Conservation (phyloP, 352 stramenopile species). For the Phytophthora vignae region DNA sequence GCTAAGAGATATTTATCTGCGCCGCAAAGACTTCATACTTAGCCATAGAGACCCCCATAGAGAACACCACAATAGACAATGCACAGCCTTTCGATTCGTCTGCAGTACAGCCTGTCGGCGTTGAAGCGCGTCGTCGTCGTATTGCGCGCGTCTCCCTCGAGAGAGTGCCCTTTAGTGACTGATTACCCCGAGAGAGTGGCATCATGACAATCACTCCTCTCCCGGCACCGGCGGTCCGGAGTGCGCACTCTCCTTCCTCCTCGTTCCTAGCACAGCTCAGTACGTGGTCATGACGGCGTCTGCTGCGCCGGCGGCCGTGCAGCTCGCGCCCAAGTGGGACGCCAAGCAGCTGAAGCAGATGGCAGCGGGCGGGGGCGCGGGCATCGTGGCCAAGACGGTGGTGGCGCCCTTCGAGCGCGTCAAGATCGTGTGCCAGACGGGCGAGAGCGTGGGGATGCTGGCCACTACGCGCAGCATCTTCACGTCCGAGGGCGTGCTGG, state of each 20-base stretch:
- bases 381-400: conserved; percentile 84
- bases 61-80: not conserved
- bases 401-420: conserved; percentile 85
- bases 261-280: too few relatives aligned
- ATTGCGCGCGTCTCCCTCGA: not conserved
- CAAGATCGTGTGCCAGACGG: conserved; percentile 88
- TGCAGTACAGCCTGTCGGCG: not conserved
- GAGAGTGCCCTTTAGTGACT: too few relatives aligned
- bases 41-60: too few relatives aligned
- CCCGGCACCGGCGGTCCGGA: too few relatives aligned
- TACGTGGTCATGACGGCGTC: not conserved
- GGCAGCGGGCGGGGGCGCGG: conserved; percentile 71
- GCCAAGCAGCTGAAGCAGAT: conserved; percentile 72
- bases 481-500: conserved; percentile 56
- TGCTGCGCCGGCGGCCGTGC: not conserved
- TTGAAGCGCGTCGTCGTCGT: not conserved
- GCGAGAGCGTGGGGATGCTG: conserved; percentile 81
- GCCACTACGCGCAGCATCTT: conserved; percentile 70
- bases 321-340: conserved; percentile 41
- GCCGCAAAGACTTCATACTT: too few relatives aligned
- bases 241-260: too few relatives aligned
- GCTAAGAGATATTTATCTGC: not conserved
- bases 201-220: not conserved
- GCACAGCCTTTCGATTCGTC: not conserved
- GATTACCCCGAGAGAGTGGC: too few relatives aligned